Percentiles rank a stretch among this genome's conserved stretches.
phyloP scores from a whole-genome alignment of 2,329 filamentous ascomycete species.

The Sclerotinia glacialis region DNA sequence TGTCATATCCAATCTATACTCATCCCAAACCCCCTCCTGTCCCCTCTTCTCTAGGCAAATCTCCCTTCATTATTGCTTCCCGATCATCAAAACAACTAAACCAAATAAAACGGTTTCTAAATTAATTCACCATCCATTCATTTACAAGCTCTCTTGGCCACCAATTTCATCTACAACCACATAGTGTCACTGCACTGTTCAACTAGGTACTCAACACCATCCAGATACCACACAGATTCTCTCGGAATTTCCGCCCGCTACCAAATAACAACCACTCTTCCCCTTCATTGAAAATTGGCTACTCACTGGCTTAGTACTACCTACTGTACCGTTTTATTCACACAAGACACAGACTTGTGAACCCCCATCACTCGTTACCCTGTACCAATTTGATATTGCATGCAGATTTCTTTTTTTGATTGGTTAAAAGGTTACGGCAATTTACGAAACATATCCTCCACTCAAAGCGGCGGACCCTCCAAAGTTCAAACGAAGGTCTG shows the following conservation, averaged over 20 bases:
- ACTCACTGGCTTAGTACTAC: neutral
- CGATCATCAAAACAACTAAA: neutral
- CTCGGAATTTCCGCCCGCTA: neutral
- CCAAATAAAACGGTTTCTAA: neutral
- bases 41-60: neutral
- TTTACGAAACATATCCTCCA: conserved; percentile 23
- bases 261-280: neutral
- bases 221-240: neutral
- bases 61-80: neutral
- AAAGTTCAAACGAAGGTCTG: conserved; percentile 24
- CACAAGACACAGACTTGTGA: conserved; percentile 2
- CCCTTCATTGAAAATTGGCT: neutral
- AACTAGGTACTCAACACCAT: neutral
- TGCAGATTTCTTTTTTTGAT: conserved; percentile 16
- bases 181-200: conserved; percentile 13
- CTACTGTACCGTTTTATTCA: neutral
- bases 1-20: neutral
- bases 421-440: conserved; percentile 21
- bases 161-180: conserved; percentile 4
- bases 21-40: neutral
- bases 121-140: neutral
- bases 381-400: conserved; percentile 21
- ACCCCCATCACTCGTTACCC: conserved; percentile 20
- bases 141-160: conserved; percentile 1
- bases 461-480: conserved; percentile 21